Base-by-base conservation (phyloP, 352 stramenopile species). In the Phytophthora litchii region DNA sequence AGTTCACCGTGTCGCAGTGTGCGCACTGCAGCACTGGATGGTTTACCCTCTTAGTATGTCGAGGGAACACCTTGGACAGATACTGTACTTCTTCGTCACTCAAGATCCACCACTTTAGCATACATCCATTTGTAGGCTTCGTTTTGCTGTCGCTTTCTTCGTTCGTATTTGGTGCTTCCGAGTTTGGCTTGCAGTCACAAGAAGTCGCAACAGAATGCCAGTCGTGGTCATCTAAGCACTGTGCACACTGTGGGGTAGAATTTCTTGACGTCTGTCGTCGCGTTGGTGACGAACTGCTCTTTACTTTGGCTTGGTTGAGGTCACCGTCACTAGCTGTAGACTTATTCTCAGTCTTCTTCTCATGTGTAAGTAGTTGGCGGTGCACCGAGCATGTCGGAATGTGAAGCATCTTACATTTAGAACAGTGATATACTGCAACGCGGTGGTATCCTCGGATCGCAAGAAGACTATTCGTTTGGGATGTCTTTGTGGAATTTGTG, bases 1-100 rank as follows among this genome's bases (percentile, higher is more conserved):
- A 92, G 25, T 87, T 92, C 2, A 92, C 83, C 0, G 80, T 91
- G 14, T 87, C 78, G 45, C 83, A 92, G 47, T 92, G 80, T 4
- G 72, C 60, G 52, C 83, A 92, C 44, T 92, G 80, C 13, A 92
- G 61, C 8, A 92, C 76, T 3, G 83, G 83, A 47, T 90, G 80
- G 14, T 64, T 64, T 13, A 92, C 64, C 13, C 56, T 75, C 11
- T 72, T 64, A 0, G 52, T 40, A 13, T 81, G 62, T 0, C 53
- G 64, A 23, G 83, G 83, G 35, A 81, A 92, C 17, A 89, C 83
- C 16, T 81, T 80, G 20, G 64, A 54, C 0, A 92, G 72, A 50
- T 92, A 92, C 49, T 78, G 64, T 3, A 74, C 64, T 41, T 92
- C 83, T 29, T 89, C 73, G 16, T 87, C 75, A 57, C 78, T 91